Evolutionary conservation across 495 filamentous ascomycete genomes (phyloP).

Genomic region (Aspergillus campestris): DNA sequence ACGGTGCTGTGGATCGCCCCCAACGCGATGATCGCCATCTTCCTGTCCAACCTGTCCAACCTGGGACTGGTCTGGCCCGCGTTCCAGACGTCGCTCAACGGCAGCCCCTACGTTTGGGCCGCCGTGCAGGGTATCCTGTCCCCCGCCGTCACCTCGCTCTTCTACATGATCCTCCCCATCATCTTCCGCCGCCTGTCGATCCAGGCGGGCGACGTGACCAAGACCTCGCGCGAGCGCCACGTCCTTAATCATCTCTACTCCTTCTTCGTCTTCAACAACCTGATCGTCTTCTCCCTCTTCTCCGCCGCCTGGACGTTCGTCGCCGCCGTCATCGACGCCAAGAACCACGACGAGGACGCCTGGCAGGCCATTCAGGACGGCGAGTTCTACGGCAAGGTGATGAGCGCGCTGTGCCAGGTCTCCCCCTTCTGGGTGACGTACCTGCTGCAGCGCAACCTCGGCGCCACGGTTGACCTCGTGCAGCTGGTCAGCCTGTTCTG

Average conservation of each 20-base stretch:
- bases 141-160: slow-evolving; percentile 80
- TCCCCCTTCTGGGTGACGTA: slow-evolving; percentile 93
- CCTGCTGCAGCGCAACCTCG: slow-evolving; percentile 85
- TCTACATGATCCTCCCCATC: slow-evolving; percentile 83
- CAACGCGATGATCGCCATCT: slow-evolving; percentile 91
- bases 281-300: slow-evolving; percentile 90
- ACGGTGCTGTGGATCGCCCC: slow-evolving; percentile 89
- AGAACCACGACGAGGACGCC: slow-evolving; percentile 40
- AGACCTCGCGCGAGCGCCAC: slow-evolving; percentile 88
- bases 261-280: slow-evolving; percentile 97
- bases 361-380: slow-evolving; percentile 61
- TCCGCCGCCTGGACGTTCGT: slow-evolving; percentile 67
- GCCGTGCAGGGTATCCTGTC: slow-evolving; percentile 89
- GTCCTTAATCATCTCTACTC: slow-evolving; percentile 85
- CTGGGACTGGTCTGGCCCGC: slow-evolving; percentile 70
- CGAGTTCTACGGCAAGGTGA: slow-evolving; percentile 50
- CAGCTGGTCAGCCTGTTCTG: slow-evolving; percentile 74
- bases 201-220: slow-evolving; percentile 74
- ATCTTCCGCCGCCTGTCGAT: slow-evolving; percentile 81
- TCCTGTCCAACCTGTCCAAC: slow-evolving; percentile 76
- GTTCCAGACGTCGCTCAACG: slow-evolving; percentile 57
- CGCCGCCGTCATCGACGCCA: slow-evolving; percentile 50
- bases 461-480: slow-evolving; percentile 79
- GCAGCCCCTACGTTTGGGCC: slow-evolving; percentile 62
- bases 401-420: slow-evolving; percentile 63